Evolutionary conservation across 2,329 filamentous ascomycete genomes (phyloP), one percentile per base, ranked within the genome.

Genomic region (Aspergillus aculeatus): DNA sequence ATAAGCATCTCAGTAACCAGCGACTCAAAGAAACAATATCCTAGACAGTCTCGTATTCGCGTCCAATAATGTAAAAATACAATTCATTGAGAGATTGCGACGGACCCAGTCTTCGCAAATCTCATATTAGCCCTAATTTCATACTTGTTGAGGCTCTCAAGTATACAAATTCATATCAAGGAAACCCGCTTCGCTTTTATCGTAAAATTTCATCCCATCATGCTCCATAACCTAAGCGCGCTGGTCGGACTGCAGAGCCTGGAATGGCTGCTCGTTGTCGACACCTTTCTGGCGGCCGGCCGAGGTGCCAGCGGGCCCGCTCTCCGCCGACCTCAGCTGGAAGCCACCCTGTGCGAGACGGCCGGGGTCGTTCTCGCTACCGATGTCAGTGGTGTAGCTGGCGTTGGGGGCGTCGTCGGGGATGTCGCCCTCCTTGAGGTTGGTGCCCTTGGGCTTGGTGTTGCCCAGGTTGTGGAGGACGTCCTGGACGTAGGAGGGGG

Each of bases 361-460:
- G 2, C 80, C 81, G 3, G 86, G 84, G 65, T 88, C 85, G 47
- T 84, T 77, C 62, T 81, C 72, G 2, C 77, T 77, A 2, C 85
- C 85, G 61, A 87, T 82, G 24, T 84, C 80, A 14, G 74, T 72
- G 24, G 69, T 79, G 69, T 80, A 85, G 66, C 80, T 83, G 35
- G 79, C 81, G 60, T 84, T 84, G 24, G 76, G 75, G 9, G 71
- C 72, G 48, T 75, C 70, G 29, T 71, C 67, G 26, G 77, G 72
- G 59, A 81, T 80, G 1, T 75, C 79, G 24, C 80, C 81, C 62
- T 84, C 82, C 1, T 68, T 78, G 55, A 85, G 64, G 65, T 84
- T 82, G 58, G 71, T 75, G 14, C 84, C 83, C 63, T 84, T 80
- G 5, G 83, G 82, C 70, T 80, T 80, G 23, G 67, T 73, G 35